A percentile compares a stretch with the other conserved stretches of the same genome.
Conservation (phyloP, 768 basidiomycete genomes). For the Leccinellum rugosiceps region DNA sequence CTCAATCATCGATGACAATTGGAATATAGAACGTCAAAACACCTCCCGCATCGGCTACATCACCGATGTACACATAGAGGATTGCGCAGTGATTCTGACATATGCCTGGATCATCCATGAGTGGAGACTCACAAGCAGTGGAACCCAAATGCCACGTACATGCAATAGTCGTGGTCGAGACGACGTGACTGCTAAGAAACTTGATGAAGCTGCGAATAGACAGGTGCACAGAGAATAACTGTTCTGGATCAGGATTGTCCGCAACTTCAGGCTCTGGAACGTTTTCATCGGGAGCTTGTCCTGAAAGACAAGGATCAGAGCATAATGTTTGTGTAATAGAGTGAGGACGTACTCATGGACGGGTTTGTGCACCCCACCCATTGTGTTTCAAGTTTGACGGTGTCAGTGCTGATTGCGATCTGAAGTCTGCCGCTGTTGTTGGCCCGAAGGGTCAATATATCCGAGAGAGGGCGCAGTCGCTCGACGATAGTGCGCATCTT, state of each 20-base stretch:
- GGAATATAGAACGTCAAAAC: constrained; percentile 89
- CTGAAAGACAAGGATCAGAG: constrained; percentile 11
- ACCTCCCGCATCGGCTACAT: constrained; percentile 73
- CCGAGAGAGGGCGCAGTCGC: constrained; percentile 65
- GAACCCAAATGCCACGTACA: constrained; percentile 47
- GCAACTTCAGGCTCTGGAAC: constrained; percentile 31
- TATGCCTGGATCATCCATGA: constrained; percentile 47
- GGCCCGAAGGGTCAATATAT: constrained; percentile 64
- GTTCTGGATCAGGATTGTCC: constrained; percentile 49
- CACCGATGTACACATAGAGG: constrained; percentile 86
- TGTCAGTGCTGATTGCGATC: constrained; percentile 60
- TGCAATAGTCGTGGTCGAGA: constrained; percentile 82
- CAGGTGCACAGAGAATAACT: constrained; percentile 63
- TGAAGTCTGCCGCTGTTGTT: constrained; percentile 58
- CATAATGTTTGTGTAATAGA: background rate
- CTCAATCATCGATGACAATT: constrained; percentile 60
- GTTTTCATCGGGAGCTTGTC: constrained; percentile 30
- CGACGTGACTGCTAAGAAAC: constrained; percentile 75
- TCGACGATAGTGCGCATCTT: constrained; percentile 81
- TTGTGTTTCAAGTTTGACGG: constrained; percentile 72
- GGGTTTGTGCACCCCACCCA: constrained; percentile 77
- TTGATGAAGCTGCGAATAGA: constrained; percentile 75
- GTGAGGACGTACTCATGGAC: constrained; percentile 38
- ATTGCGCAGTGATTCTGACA: constrained; percentile 83
- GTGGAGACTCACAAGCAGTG: background rate